Conservation (phyloP, 176 grass and related monocot genomes). For the Cenchrus fungigraminus region DNA sequence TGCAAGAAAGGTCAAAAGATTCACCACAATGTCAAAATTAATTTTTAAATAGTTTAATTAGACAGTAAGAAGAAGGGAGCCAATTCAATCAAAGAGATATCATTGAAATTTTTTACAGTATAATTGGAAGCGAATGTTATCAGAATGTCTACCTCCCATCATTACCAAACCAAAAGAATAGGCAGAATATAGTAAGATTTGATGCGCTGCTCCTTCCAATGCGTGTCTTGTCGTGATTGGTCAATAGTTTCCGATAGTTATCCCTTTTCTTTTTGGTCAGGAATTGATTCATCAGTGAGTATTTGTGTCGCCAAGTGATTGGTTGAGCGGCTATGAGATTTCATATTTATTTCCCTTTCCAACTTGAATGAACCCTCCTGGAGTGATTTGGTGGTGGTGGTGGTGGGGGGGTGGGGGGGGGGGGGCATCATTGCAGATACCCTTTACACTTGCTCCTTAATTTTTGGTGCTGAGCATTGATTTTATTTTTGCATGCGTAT, state of each 20-base stretch:
- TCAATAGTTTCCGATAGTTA: slow-evolving; percentile 20
- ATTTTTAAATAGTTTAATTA: slow-evolving; percentile 7
- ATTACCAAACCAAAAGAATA: slow-evolving; percentile 30
- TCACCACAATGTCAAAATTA: background rate
- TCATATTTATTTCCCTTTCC: slow-evolving; percentile 16
- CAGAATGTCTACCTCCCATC: background rate
- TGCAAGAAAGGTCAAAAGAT: background rate
- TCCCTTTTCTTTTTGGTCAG: background rate
- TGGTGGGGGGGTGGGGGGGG: no score
- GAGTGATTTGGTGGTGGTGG: slow-evolving; percentile 2
- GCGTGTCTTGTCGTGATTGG: slow-evolving; percentile 27
- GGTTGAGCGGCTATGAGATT: slow-evolving; percentile 10
- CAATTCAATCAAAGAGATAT: background rate
- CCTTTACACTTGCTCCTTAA: slow-evolving; percentile 15
- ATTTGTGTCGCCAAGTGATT: slow-evolving; percentile 34
- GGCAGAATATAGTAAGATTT: slow-evolving; percentile 5
- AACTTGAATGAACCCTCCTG: background rate
- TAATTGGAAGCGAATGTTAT: background rate
- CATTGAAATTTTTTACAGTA: background rate
- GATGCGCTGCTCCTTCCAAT: slow-evolving; percentile 21
- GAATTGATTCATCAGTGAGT: slow-evolving; percentile 12
- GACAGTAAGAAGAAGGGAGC: background rate
- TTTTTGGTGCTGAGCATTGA: background rate
- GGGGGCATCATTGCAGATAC: background rate
- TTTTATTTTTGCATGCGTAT: slow-evolving; percentile 33